Evolutionary conservation across 345 rosid genomes (phyloP).

Genomic region (Populus nigra): DNA sequence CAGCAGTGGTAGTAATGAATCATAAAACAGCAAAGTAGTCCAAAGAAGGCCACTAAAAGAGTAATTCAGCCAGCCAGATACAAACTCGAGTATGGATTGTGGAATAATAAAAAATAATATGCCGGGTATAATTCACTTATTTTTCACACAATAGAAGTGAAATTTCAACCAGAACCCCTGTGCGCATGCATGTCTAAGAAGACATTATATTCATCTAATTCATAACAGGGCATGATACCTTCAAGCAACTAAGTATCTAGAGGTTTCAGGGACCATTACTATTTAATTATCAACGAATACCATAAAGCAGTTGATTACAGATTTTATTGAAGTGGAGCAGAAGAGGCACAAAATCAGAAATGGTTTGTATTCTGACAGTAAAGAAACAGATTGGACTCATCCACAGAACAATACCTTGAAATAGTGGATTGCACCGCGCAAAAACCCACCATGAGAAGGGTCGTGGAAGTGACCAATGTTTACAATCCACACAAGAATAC

Average conservation of each 20-base stretch:
- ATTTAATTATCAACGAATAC: neutral
- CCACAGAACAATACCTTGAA: conserved; percentile 62
- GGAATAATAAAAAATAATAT: too few species aligned
- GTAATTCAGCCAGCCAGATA: neutral
- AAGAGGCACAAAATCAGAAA: neutral
- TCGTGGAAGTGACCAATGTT: conserved; percentile 96
- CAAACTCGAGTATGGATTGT: neutral
- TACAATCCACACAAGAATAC: conserved; percentile 93
- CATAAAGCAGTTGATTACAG: neutral
- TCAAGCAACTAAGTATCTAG: neutral
- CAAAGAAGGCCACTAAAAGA: neutral
- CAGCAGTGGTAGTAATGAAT: neutral
- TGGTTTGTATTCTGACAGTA: neutral
- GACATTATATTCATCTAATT: neutral
- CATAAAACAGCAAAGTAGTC: neutral
- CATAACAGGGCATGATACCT: neutral
- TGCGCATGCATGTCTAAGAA: neutral
- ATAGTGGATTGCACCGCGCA: conserved; percentile 96
- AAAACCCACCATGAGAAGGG: conserved; percentile 94
- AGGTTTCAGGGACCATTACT: neutral
- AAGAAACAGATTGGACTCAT: neutral
- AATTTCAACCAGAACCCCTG: neutral
- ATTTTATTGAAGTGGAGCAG: neutral
- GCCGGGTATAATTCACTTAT: neutral
- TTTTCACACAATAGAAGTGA: neutral